Evolutionary conservation across 1,139 yeast species (phyloP), one percentile per base, ranked within the genome.

Genomic region (Blastobotrys ciferrii): DNA sequence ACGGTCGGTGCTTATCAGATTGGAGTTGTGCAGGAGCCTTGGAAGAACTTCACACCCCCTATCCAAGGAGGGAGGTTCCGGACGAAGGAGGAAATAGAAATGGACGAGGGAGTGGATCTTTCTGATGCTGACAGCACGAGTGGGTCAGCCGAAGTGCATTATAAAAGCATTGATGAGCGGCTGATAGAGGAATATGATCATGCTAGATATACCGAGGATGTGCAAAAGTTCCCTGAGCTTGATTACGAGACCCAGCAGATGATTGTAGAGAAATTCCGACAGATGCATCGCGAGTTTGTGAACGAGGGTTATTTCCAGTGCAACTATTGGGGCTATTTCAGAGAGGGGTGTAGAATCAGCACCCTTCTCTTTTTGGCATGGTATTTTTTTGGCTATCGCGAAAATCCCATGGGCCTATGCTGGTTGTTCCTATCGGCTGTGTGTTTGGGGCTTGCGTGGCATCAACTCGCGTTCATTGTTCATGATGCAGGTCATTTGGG

Each of bases 401-500:
- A 45, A 23, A 38, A 37, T n/a, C 53, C 58, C 17, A 49, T 49
- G 25, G n/a, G n/a, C n/a, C n/a, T n/a, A n/a, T 7, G 45, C 32
- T 73, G 77, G 64, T 73, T 79, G 51, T 66, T 71, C 31, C 41
- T 75, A 13, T 82, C 92, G 59, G 95, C 95, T 0, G 52, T 82
- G 2, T 70, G 69, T 45, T 70, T 88, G 55, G 96, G 95, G 0
- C 62, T 82, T 46, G 88, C 86, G 14, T 89, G 96, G 96, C 96
- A 88, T 59, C 96, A 88, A 64, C 75, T 86, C 61, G 85, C 89
- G 1, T 89, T 88, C 61, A 82, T 87, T 49, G 96, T 84, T 1
- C 96, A 88, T 60, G 96, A 88, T 67, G 88, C 95, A 0, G 96
- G 95, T 2, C 96, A 88, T 64, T 77, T 86, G 25, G 77, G 88